These are phyloP conservation scores for Clitopilus hobsonii DNA, from an alignment of 768 basidiomycete species.

Conservation along the genomic window DNA sequence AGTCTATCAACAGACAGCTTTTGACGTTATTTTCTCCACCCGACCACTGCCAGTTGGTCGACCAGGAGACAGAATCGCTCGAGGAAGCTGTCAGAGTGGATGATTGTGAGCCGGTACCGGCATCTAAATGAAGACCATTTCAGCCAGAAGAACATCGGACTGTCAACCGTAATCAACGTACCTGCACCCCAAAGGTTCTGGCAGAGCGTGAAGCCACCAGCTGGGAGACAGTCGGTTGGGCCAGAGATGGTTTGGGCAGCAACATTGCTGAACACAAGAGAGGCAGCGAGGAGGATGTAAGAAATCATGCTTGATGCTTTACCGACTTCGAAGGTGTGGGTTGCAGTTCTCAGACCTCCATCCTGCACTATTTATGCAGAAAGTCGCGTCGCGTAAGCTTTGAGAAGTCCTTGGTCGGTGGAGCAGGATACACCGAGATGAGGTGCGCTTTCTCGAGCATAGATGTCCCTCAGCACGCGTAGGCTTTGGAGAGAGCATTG, in stretches of 20 bases:
- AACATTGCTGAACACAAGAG: neutral
- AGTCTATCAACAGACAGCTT: conserved; percentile 42
- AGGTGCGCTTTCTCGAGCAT: neutral
- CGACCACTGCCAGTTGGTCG: conserved; percentile 49
- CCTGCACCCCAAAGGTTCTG: conserved; percentile 53
- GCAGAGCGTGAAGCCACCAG: conserved; percentile 47
- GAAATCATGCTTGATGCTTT: too few relatives aligned
- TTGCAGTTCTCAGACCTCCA: neutral
- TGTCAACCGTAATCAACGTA: conserved; percentile 12
- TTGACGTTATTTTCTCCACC: conserved; percentile 48
- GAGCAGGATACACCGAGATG: neutral
- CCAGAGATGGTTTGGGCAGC: conserved; percentile 37
- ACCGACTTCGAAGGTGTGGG: too few relatives aligned
- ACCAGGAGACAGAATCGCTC: conserved; percentile 43
- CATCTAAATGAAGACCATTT: conserved; percentile 8
- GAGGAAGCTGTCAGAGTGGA: conserved; percentile 39
- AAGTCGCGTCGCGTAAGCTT: too few relatives aligned
- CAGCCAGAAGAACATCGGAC: neutral
- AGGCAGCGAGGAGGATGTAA: neutral
- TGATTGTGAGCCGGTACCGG: conserved; percentile 45
- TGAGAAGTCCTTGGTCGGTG: too few relatives aligned
- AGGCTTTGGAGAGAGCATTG: neutral
- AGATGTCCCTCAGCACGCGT: neutral
- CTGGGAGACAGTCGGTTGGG: conserved; percentile 37
- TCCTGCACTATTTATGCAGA: neutral